phyloP scores from a whole-genome alignment of 1,284 basidiomycete genomes.

The Porogramme epimiltina region DNA sequence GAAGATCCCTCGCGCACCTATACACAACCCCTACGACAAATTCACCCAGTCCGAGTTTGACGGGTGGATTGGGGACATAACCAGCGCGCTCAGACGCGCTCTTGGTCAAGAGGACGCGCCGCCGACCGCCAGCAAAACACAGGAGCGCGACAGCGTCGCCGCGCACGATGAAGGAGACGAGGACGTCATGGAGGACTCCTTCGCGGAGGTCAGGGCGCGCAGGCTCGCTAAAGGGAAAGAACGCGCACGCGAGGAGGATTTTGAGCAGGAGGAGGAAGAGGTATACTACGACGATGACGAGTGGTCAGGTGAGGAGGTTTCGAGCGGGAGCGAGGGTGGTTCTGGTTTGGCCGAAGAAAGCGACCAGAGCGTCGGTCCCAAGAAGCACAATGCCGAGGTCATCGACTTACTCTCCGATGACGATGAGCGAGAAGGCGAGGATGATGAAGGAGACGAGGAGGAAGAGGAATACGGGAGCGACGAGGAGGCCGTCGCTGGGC shows the following conservation, averaged over 20 bases:
- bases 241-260: slow-evolving; percentile 46
- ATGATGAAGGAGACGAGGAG: neutral
- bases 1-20: slow-evolving; percentile 43
- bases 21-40: slow-evolving; percentile 70
- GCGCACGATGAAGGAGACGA: slow-evolving; percentile 29
- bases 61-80: slow-evolving; percentile 66
- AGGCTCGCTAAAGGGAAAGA: slow-evolving; percentile 59
- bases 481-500: slow-evolving; percentile 2
- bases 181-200: slow-evolving; percentile 50
- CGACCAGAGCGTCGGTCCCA: slow-evolving; percentile 32
- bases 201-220: slow-evolving; percentile 51
- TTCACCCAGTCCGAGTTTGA: slow-evolving; percentile 68
- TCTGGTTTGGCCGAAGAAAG: slow-evolving; percentile 22
- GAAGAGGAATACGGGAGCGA: neutral
- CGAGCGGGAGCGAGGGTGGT: slow-evolving; percentile 16
- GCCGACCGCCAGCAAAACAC: slow-evolving; percentile 2
- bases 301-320: slow-evolving; percentile 23
- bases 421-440: slow-evolving; percentile 13
- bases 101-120: slow-evolving; percentile 44
- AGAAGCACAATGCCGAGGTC: slow-evolving; percentile 13
- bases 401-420: slow-evolving; percentile 29
- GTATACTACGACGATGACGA: slow-evolving; percentile 27
- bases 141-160: slow-evolving; percentile 15
- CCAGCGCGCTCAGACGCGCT: slow-evolving; percentile 52
- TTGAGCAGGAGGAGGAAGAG: slow-evolving; percentile 23